Conservation (phyloP, 257 asterid genomes). For the Primulina huaijiensis region DNA sequence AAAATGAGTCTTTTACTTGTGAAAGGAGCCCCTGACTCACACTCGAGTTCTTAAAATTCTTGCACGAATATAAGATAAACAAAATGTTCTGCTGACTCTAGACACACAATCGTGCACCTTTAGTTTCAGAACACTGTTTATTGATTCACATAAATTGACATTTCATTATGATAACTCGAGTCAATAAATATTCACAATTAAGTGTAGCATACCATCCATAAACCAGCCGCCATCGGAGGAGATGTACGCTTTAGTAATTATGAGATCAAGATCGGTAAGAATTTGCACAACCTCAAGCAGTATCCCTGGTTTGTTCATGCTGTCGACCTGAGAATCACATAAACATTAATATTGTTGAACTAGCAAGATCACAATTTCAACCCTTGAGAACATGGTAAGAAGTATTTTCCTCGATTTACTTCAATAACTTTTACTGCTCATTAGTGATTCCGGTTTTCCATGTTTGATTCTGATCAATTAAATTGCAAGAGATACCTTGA, state of each 20-base stretch:
- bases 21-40: slow-evolving; percentile 4
- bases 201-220: slow-evolving; percentile 77
- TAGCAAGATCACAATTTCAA: slow-evolving; percentile 7
- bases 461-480: background rate
- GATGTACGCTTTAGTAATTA: slow-evolving; percentile 90
- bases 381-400: slow-evolving; percentile 1
- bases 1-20: slow-evolving; percentile 13
- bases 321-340: slow-evolving; percentile 65
- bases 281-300: slow-evolving; percentile 97
- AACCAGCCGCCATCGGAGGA: slow-evolving; percentile 99
- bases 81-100: background rate
- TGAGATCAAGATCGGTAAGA: slow-evolving; percentile 87
- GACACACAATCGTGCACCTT: slow-evolving; percentile 1
- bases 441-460: too few species aligned
- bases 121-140: background rate
- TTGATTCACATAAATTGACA: background rate
- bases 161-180: background rate
- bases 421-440: too few species aligned
- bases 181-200: slow-evolving; percentile 15
- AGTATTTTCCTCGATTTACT: background rate
- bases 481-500: slow-evolving; percentile 55
- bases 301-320: slow-evolving; percentile 97
- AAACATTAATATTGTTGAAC: slow-evolving; percentile 21
- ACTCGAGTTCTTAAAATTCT: background rate
- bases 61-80: background rate